Conservation (phyloP, 441 rosid species). For the Pelargonium fulgidum region DNA sequence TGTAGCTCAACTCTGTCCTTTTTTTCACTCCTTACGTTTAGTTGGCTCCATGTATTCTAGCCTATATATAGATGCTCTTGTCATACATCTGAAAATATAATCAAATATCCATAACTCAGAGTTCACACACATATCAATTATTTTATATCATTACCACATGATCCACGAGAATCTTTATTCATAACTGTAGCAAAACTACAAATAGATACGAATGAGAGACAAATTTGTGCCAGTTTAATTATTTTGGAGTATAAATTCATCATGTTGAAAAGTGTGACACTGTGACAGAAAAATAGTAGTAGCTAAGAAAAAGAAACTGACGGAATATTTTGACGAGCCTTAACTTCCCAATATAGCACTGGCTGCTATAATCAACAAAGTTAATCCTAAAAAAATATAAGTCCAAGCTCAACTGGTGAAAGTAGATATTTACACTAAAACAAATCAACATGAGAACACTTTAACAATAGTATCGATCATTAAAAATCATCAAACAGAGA, state of each 20-base stretch:
- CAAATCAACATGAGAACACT: not conserved
- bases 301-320: not conserved
- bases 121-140: not conserved
- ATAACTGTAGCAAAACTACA: not conserved
- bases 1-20: too few species aligned
- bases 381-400: not conserved
- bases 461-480: not conserved
- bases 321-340: not conserved
- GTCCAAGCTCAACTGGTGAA: not conserved
- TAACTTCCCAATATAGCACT: not conserved
- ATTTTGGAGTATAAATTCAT: not conserved
- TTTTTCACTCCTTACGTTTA: too few species aligned
- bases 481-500: not conserved
- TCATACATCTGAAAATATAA: too few species aligned
- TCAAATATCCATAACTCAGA: too few species aligned
- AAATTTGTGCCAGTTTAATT: not conserved
- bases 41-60: too few species aligned
- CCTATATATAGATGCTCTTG: too few species aligned
- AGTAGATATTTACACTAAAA: not conserved
- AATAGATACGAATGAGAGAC: not conserved
- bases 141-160: not conserved
- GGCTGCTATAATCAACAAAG: not conserved
- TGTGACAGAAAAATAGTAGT: not conserved
- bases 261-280: not conserved
- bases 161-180: not conserved